A percentile compares a stretch with the other conserved stretches of the same genome.
Conservation (phyloP, 2,329 filamentous ascomycete genomes). For the Alternaria sp. region DNA sequence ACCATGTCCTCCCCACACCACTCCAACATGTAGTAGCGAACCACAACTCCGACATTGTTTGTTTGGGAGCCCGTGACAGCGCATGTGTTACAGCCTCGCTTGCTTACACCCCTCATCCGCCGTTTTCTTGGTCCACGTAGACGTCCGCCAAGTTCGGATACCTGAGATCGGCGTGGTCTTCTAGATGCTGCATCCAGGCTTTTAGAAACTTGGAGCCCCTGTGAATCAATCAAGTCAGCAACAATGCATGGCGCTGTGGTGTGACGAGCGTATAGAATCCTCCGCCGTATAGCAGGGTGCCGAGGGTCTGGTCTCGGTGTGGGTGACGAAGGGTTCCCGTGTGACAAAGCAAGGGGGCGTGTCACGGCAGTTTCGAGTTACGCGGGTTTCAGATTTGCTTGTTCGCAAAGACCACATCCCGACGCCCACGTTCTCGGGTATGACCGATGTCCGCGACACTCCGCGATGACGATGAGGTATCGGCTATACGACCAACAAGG, state of each 20-base stretch:
- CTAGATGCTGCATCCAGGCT: conserved; percentile 88
- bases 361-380: conserved; percentile 24
- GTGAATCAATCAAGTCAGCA: conserved; percentile 20
- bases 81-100: conserved; percentile 10
- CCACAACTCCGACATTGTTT: conserved; percentile 7
- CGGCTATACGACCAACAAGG: conserved; percentile 2
- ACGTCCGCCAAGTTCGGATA: conserved; percentile 74
- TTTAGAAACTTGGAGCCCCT: conserved; percentile 87
- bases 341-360: conserved; percentile 15
- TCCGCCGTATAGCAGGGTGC: not conserved
- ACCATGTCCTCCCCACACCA: conserved; percentile 1
- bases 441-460: not conserved
- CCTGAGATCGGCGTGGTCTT: conserved; percentile 86
- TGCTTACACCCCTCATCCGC: conserved; percentile 17
- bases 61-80: conserved; percentile 9
- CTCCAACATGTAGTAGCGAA: not conserved
- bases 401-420: conserved; percentile 12
- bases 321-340: not conserved
- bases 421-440: conserved; percentile 17
- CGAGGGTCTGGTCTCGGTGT: not conserved
- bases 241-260: conserved; percentile 8
- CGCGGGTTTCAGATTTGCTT: conserved; percentile 3
- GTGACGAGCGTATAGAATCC: conserved; percentile 7
- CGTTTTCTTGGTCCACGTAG: conserved; percentile 39
- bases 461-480: not conserved